Base-by-base conservation (phyloP, 108 stramenopile species). In the Mediolabrus comicus region DNA sequence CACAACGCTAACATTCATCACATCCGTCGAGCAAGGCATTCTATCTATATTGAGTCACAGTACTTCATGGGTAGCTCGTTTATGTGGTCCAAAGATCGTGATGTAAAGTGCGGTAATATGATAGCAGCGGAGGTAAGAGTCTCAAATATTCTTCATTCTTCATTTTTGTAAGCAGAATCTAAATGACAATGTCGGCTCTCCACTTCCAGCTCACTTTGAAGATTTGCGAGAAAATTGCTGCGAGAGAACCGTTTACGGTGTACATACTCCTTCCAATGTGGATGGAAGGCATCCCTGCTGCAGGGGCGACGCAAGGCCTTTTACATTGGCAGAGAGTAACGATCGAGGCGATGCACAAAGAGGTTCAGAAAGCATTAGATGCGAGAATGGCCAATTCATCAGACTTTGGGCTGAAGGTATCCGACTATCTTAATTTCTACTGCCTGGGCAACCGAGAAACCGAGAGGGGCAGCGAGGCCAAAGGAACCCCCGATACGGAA, bases 181-280 rank as follows among this genome's bases (percentile, higher is more conserved):
- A n/a, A n/a, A n/a, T n/a, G n/a, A n/a, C n/a, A n/a, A n/a, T n/a
- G n/a, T n/a, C 27, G 64, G n/a, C n/a, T n/a, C n/a, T n/a, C n/a
- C n/a, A n/a, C n/a, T n/a, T n/a, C n/a, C n/a, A n/a, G 74, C 30
- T 86, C 19, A 62, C 75, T 24, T 38, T 72, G 35, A 86, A 86
- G 77, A 82, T 86, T 14, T 86, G 85, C 72, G 65, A 84, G 22
- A 86, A 86, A 68, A 84, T 86, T 53, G 77, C 65, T 34, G 75
- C 77, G 51, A 57, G 64, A 27, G 83, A 86, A 39, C 80, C 80
- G 28, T 86, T 86, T 73, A 73, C 79, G n/a, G 85, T 74, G 11
- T 86, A 86, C 66, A 81, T 86, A 61, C 60, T 86, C 9, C 53
- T 86, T 11, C 85, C 85, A 11, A 80, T 86, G 76, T 86, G 82